phyloP scores from a whole-genome alignment of 140 eudicot genomes.

The Senecio squalidus region DNA sequence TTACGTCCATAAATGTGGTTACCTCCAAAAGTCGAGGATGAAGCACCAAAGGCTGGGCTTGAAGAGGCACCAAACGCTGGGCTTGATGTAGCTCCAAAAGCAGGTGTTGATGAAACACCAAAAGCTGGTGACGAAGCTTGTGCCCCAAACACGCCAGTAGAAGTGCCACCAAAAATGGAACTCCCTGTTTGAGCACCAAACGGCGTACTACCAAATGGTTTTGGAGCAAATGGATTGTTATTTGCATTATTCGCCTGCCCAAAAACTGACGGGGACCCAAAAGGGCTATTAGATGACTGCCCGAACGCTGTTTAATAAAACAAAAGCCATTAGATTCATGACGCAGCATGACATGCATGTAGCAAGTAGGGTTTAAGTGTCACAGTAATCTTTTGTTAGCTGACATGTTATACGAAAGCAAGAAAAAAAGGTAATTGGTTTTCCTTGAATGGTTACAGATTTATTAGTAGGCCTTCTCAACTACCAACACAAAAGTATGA shows the following conservation, averaged over 20 bases:
- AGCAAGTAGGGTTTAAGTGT: slow-evolving; percentile 1
- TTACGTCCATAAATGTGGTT: slow-evolving; percentile 11
- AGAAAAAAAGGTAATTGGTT: no score
- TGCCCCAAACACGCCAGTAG: slow-evolving; percentile 85
- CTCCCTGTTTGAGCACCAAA: slow-evolving; percentile 89
- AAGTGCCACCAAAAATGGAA: slow-evolving; percentile 77
- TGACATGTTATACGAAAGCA: not conserved
- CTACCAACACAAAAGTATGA: no score
- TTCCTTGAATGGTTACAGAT: no score
- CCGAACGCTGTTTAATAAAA: slow-evolving; percentile 62
- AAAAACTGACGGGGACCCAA: slow-evolving; percentile 83
- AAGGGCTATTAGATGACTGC: slow-evolving; percentile 83
- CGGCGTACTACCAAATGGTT: slow-evolving; percentile 81
- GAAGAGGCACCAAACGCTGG: slow-evolving; percentile 59
- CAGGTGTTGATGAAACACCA: slow-evolving; percentile 66
- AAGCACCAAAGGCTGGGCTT: slow-evolving; percentile 48
- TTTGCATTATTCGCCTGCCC: slow-evolving; percentile 71
- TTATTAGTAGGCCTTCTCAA: no score
- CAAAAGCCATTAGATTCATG: slow-evolving; percentile 8
- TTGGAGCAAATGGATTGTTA: slow-evolving; percentile 86
- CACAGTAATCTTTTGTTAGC: not conserved
- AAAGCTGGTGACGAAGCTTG: slow-evolving; percentile 75
- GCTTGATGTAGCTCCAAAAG: slow-evolving; percentile 67
- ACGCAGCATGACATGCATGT: no score
- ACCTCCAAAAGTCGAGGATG: slow-evolving; percentile 49